Conservation (phyloP, 106 monocot genomes). For the Dioscorea dumetorum region DNA sequence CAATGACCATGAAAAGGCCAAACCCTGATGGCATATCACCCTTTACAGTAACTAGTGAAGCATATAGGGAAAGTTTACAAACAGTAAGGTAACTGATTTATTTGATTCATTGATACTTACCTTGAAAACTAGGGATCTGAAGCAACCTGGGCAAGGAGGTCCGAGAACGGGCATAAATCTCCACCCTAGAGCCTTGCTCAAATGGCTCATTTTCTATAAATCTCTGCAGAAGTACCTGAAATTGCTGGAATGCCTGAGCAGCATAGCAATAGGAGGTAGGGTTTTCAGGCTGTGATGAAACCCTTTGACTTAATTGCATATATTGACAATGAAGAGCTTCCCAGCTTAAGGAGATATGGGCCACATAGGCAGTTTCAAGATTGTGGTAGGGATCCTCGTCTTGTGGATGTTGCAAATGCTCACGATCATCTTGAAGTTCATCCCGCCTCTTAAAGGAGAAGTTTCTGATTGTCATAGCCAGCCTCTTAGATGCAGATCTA, state of each 20-base stretch:
- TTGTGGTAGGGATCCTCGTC: slow-evolving; percentile 41
- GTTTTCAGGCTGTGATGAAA: slow-evolving; percentile 40
- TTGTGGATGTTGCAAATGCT: slow-evolving; percentile 37
- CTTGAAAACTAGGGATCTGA: slow-evolving; percentile 82
- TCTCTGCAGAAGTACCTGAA: slow-evolving; percentile 80
- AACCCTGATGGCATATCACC: no score
- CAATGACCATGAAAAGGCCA: no score
- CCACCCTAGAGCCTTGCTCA: slow-evolving; percentile 65
- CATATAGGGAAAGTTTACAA: no score
- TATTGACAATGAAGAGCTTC: slow-evolving; percentile 84
- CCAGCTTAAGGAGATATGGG: slow-evolving; percentile 72
- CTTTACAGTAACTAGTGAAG: no score
- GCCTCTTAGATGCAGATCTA: slow-evolving; percentile 40
- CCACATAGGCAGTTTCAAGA: slow-evolving; percentile 80
- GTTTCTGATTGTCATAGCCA: slow-evolving; percentile 40
- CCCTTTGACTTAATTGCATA: slow-evolving; percentile 40
- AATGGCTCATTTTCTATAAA: slow-evolving; percentile 95
- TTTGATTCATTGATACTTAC: slow-evolving; percentile 16
- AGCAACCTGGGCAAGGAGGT: slow-evolving; percentile 57
- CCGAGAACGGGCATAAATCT: slow-evolving; percentile 50
- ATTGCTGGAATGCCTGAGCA: slow-evolving; percentile 85
- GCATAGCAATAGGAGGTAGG: slow-evolving; percentile 35
- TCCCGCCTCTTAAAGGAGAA: slow-evolving; percentile 72
- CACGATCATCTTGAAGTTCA: slow-evolving; percentile 40
- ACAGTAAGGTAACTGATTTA: neutral